Evolutionary conservation across 352 stramenopile species (phyloP).

Genomic region (Pythium plurisporium): DNA sequence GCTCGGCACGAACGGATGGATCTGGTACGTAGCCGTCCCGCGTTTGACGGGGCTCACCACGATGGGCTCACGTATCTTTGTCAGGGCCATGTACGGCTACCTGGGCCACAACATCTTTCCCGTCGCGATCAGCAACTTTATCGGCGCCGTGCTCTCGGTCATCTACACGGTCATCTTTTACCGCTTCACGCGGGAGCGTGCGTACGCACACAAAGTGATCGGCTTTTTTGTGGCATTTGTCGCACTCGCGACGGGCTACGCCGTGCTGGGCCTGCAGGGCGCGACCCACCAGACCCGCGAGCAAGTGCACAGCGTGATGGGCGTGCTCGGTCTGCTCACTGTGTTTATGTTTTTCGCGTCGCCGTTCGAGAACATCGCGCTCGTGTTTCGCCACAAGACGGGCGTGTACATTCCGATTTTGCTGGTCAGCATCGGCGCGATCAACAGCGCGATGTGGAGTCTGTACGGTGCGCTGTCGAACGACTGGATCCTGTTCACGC

Average conservation of each 20-base stretch:
- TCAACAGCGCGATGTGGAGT: slow-evolving; percentile 53
- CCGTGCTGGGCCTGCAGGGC: neutral
- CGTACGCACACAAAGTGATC: slow-evolving; percentile 36
- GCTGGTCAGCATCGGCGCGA: slow-evolving; percentile 37
- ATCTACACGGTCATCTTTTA: slow-evolving; percentile 48
- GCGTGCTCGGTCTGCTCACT: slow-evolving; percentile 33
- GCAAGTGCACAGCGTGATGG: slow-evolving; percentile 27
- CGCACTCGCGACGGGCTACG: slow-evolving; percentile 10
- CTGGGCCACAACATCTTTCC: slow-evolving; percentile 41
- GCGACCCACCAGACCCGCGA: slow-evolving; percentile 6
- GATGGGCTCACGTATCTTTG: neutral
- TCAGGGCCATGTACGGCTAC: slow-evolving; percentile 37
- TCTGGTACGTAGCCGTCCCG: slow-evolving; percentile 1
- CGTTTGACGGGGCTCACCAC: too few species aligned
- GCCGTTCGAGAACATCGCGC: slow-evolving; percentile 48
- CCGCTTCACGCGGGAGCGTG: slow-evolving; percentile 31
- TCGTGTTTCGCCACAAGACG: slow-evolving; percentile 43
- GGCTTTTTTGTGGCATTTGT: slow-evolving; percentile 16
- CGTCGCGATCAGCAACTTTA: slow-evolving; percentile 35
- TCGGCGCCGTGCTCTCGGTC: slow-evolving; percentile 30
- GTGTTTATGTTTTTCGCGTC: slow-evolving; percentile 52
- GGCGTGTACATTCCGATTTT: slow-evolving; percentile 47
- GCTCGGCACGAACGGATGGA: slow-evolving; percentile 28
- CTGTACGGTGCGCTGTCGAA: slow-evolving; percentile 35
- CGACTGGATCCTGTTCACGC: slow-evolving; percentile 51